phyloP scores from a whole-genome alignment of 768 basidiomycete species.

The Rhodotorula sphaerocarpa region DNA sequence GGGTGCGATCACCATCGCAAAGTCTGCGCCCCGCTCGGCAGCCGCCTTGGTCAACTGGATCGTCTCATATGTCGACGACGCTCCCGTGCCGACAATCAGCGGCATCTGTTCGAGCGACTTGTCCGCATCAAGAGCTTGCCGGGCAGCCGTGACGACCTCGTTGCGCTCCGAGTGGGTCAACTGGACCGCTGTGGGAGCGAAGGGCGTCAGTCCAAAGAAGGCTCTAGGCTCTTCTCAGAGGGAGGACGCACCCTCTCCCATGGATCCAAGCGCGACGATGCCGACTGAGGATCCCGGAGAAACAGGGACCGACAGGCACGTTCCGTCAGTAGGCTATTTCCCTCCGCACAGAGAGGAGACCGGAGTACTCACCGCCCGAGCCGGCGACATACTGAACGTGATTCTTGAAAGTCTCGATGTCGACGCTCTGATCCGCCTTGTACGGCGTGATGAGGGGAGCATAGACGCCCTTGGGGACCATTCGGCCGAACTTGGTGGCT shows the following conservation, averaged over 20 bases:
- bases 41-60: slow-evolving; percentile 54
- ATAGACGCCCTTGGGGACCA: slow-evolving; percentile 66
- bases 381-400: slow-evolving; percentile 43
- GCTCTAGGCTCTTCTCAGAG: background rate
- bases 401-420: slow-evolving; percentile 42
- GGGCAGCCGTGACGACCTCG: slow-evolving; percentile 57
- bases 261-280: slow-evolving; percentile 67
- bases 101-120: slow-evolving; percentile 57
- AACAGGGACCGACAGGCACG: no score
- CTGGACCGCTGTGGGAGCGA: slow-evolving; percentile 53
- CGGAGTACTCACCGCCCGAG: slow-evolving; percentile 39
- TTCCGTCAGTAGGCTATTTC: no score
- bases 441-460: slow-evolving; percentile 85
- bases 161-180: slow-evolving; percentile 60
- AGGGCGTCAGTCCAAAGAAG: background rate
- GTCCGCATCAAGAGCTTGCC: slow-evolving; percentile 58
- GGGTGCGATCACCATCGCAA: slow-evolving; percentile 71
- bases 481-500: slow-evolving; percentile 17
- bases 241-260: slow-evolving; percentile 55
- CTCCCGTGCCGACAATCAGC: slow-evolving; percentile 73
- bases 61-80: slow-evolving; percentile 73
- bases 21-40: slow-evolving; percentile 76
- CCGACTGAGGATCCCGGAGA: slow-evolving; percentile 57
- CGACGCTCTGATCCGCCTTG: slow-evolving; percentile 57
- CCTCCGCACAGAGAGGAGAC: slow-evolving; percentile 11